Base-by-base conservation (phyloP, 331 rosid genomes). In the Malus hybrid region DNA sequence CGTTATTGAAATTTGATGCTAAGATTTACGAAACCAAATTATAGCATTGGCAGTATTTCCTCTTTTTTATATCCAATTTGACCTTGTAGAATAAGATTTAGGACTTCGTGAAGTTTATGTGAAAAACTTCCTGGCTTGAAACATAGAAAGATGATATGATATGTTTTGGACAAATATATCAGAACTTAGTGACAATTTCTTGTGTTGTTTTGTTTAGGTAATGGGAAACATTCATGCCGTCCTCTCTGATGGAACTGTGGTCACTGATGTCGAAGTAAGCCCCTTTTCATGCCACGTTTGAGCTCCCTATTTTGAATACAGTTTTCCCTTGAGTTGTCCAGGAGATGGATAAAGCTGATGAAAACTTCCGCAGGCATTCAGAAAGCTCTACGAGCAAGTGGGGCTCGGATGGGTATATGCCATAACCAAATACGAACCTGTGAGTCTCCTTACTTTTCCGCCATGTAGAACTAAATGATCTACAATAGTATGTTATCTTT, bases 331-430 rank as follows among this genome's bases (percentile, higher is more conserved):
- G 4, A 16, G 42, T 27, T 24, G 29, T 24, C 57, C 6, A 73
- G 12, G 7, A 39, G 78, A 69, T 60, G 7, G 70, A 59, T 39
- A 24, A 68, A 75, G 76, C 65, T 84, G 61, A 42, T 61, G 61
- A 19, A n/a, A 60, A 62, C 64, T 52, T 73, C 59, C 76, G 79
- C 90, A 91, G 97, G 97, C 96, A 42, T 94, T 94, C 72, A 81
- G 97, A 82, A 90, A 83, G 83, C 82, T 92, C 42, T 94, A 94
- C 73, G 97, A 94, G 78, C 79, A 86, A 65, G 91, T 90, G 71
- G 96, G 90, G 72, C 99, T 94, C 48, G 99, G 97, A 76, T 94
- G 93, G 99, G 88, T 94, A 65, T 94, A 92, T 83, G 93, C 96
- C 42, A 71, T 92, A 42, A 92, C 97, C 61, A 90, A 92, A 86